Conservation (phyloP, 192 early-diverging fungal species). For the Anaeromyces robustus region DNA sequence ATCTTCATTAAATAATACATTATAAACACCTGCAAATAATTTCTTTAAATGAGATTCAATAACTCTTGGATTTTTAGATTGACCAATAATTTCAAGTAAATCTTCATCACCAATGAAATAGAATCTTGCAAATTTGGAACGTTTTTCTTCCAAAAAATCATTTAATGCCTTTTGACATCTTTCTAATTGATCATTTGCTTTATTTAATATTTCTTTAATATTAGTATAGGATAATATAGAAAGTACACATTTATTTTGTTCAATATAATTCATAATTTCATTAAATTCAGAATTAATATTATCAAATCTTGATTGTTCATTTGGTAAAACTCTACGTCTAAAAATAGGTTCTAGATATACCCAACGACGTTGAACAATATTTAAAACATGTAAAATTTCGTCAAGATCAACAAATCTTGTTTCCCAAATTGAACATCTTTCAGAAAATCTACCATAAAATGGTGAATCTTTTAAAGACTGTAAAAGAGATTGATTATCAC, state of each 20-base stretch:
- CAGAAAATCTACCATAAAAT: constrained; percentile 35
- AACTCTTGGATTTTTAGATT: constrained; percentile 36
- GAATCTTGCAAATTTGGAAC: constrained; percentile 29
- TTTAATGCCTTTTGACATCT: constrained; percentile 42
- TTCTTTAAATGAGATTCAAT: constrained; percentile 43
- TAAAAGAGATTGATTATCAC: constrained; percentile 38
- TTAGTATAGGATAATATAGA: constrained; percentile 21
- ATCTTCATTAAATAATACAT: constrained; percentile 25
- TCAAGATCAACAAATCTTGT: constrained; percentile 26
- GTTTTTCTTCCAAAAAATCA: constrained; percentile 36
- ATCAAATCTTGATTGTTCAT: constrained; percentile 26
- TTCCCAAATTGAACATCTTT: constrained; percentile 31
- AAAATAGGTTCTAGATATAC: constrained; percentile 47
- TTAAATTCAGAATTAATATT: constrained; percentile 34
- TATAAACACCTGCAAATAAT: constrained; percentile 38
- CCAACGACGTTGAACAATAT: constrained; percentile 34
- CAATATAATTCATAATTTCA: constrained; percentile 18
- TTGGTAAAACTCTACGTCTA: constrained; percentile 28
- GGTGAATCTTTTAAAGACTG: constrained; percentile 39
- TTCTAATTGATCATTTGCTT: constrained; percentile 35
- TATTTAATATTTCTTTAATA: constrained; percentile 17
- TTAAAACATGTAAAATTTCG: constrained; percentile 27
- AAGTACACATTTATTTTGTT: constrained; percentile 19
- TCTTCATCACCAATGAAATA: constrained; percentile 47
- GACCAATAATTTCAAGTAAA: constrained; percentile 38